These are phyloP conservation scores for Stephania yunnanensis DNA, from an alignment of 164 flowering plant genomes.

Conservation along the genomic window DNA sequence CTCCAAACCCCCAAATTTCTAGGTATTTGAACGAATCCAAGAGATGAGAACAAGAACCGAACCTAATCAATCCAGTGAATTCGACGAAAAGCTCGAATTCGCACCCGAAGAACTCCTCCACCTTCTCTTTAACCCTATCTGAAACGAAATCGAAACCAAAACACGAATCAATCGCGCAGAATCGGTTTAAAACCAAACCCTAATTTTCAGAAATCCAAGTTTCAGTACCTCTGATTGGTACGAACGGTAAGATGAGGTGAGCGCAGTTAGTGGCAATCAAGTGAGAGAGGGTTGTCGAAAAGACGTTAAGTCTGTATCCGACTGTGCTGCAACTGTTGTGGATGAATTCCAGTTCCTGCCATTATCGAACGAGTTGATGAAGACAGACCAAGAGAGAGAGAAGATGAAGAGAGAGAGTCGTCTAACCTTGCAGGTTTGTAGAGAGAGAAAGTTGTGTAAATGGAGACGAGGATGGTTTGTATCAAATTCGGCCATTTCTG, in stretches of 20 bases:
- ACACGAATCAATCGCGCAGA: neutral
- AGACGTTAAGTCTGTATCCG: conserved; percentile 83
- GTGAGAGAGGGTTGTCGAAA: conserved; percentile 93
- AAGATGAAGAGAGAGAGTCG: neutral
- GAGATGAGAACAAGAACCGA: conserved; percentile 2
- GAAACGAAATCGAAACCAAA: conserved; percentile 5
- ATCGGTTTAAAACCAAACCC: neutral
- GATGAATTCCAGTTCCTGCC: conserved; percentile 78
- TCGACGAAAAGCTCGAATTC: conserved; percentile 78
- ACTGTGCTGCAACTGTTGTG: conserved; percentile 85
- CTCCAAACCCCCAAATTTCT: neutral
- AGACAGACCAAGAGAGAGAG: neutral
- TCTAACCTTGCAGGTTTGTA: conserved; percentile 56
- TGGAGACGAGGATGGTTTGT: conserved; percentile 59
- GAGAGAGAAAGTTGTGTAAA: conserved; percentile 52
- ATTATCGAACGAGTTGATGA: too few relatives aligned
- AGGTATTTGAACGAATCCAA: neutral
- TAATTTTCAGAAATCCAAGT: neutral
- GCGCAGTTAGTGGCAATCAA: conserved; percentile 79
- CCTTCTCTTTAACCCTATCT: conserved; percentile 84
- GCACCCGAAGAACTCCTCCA: conserved; percentile 82
- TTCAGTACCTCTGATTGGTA: conserved; percentile 60
- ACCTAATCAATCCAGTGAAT: conserved; percentile 98
- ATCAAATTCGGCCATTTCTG: conserved; percentile 25
- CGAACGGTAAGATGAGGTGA: conserved; percentile 72